Percentiles rank a stretch among this genome's conserved stretches.
Conservation (phyloP, 352 stramenopile genomes). For the Phytophthora pini region DNA sequence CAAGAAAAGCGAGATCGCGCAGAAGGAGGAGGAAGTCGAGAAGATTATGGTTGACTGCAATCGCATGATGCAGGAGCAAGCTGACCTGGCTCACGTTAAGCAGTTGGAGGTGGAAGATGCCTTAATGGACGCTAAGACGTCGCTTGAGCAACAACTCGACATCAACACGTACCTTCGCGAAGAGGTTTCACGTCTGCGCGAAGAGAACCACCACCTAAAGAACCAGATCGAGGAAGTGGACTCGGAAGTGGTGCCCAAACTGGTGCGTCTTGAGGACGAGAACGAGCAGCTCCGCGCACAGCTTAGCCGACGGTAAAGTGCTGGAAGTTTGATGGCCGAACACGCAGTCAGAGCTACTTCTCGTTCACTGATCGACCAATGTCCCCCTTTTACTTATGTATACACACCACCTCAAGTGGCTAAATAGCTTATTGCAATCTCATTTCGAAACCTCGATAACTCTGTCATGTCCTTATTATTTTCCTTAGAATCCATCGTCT, state of each 20-base stretch:
- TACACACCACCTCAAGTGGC: slow-evolving; percentile 25
- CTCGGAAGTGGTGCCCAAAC: slow-evolving; percentile 81
- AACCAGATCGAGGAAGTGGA: slow-evolving; percentile 90
- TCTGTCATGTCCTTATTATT: slow-evolving; percentile 18
- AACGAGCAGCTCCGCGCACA: slow-evolving; percentile 73
- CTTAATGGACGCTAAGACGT: slow-evolving; percentile 84
- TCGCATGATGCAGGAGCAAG: slow-evolving; percentile 87
- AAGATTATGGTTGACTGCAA: slow-evolving; percentile 86
- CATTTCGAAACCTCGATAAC: slow-evolving; percentile 10
- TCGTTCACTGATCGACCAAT: slow-evolving; percentile 1
- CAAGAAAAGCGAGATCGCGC: slow-evolving; percentile 68
- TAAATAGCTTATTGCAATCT: slow-evolving; percentile 33
- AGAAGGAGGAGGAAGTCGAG: slow-evolving; percentile 85
- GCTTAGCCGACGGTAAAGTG: slow-evolving; percentile 37
- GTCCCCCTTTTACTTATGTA: slow-evolving; percentile 33
- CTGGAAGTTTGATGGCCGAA: slow-evolving; percentile 3
- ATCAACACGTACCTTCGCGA: slow-evolving; percentile 87
- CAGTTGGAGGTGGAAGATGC: slow-evolving; percentile 87
- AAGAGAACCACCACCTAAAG: slow-evolving; percentile 87
- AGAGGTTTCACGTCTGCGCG: slow-evolving; percentile 78
- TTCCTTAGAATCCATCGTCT: slow-evolving; percentile 60
- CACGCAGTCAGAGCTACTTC: not conserved
- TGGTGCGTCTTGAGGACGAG: slow-evolving; percentile 86
- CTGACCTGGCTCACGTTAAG: slow-evolving; percentile 76
- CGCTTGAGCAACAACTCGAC: slow-evolving; percentile 84